phyloP scores from a whole-genome alignment of 2,329 filamentous ascomycete genomes.

The Emmonsia crescens region DNA sequence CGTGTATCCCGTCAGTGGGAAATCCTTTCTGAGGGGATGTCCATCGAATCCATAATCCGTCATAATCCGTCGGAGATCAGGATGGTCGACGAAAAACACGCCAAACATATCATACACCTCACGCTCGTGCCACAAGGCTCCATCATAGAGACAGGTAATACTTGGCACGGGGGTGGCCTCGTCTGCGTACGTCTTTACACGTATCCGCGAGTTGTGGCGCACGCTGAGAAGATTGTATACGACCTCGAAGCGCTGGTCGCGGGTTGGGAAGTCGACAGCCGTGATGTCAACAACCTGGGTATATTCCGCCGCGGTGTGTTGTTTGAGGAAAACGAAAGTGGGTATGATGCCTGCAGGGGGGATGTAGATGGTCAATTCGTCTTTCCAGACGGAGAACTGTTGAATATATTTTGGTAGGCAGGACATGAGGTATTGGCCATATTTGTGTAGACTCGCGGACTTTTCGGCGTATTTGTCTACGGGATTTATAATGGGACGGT shows the following conservation, averaged over 20 bases:
- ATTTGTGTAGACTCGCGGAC: constrained; percentile 78
- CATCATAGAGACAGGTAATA: constrained; percentile 75
- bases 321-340: constrained; percentile 88
- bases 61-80: constrained; percentile 94
- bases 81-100: constrained; percentile 91
- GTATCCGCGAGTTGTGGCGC: constrained; percentile 89
- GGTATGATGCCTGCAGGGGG: constrained; percentile 79
- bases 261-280: constrained; percentile 88
- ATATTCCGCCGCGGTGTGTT: constrained; percentile 95
- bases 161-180: constrained; percentile 90
- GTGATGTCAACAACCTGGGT: constrained; percentile 90
- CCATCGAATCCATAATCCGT: constrained; percentile 99
- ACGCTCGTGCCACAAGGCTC: constrained; percentile 97
- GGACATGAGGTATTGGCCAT: constrained; percentile 93
- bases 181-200: constrained; percentile 97
- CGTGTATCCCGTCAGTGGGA: constrained; percentile 94
- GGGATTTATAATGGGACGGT: constrained; percentile 75
- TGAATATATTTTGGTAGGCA: constrained; percentile 96
- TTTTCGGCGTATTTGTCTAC: constrained; percentile 86
- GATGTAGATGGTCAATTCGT: constrained; percentile 92
- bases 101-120: constrained; percentile 97
- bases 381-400: constrained; percentile 99
- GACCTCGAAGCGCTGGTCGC: constrained; percentile 91
- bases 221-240: constrained; percentile 96
- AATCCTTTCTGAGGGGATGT: constrained; percentile 94